Evolutionary conservation across 768 basidiomycete species (phyloP).

Genomic region (Boletus subparvulus): DNA sequence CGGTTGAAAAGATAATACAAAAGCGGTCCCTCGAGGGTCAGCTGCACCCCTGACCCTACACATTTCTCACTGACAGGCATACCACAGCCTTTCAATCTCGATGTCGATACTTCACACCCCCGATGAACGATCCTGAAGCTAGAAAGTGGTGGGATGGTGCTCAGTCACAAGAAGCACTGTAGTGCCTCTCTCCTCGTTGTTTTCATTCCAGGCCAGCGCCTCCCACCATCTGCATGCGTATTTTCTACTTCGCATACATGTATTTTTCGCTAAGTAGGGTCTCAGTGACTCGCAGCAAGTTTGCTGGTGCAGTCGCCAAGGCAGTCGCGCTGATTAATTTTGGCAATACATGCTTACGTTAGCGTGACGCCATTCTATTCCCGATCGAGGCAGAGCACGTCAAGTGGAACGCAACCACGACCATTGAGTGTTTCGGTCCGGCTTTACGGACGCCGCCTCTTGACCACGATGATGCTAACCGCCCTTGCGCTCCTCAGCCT

Average conservation of each 20-base stretch:
- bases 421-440: no score
- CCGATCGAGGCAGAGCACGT: neutral
- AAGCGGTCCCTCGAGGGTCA: slow-evolving; percentile 69
- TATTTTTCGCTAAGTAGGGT: slow-evolving; percentile 6
- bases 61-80: slow-evolving; percentile 20
- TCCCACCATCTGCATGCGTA: slow-evolving; percentile 13
- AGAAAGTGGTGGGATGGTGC: slow-evolving; percentile 55
- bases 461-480: slow-evolving; percentile 23
- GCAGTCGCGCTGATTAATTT: neutral
- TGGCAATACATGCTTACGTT: slow-evolving; percentile 21
- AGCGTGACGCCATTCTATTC: slow-evolving; percentile 25
- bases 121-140: slow-evolving; percentile 55
- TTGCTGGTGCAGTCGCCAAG: neutral
- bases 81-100: slow-evolving; percentile 70
- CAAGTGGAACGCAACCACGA: neutral
- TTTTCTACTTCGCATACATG: slow-evolving; percentile 12
- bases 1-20: slow-evolving; percentile 70
- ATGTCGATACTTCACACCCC: slow-evolving; percentile 77
- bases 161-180: slow-evolving; percentile 33
- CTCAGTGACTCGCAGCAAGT: slow-evolving; percentile 2
- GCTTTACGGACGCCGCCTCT: no score
- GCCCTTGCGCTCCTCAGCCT: slow-evolving; percentile 18
- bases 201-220: slow-evolving; percentile 25
- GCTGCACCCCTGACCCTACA: slow-evolving; percentile 25
- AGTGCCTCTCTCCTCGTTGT: slow-evolving; percentile 32